These are phyloP conservation scores for Malus sieversii DNA, from an alignment of 306 rosid genomes.

Conservation along the genomic window DNA sequence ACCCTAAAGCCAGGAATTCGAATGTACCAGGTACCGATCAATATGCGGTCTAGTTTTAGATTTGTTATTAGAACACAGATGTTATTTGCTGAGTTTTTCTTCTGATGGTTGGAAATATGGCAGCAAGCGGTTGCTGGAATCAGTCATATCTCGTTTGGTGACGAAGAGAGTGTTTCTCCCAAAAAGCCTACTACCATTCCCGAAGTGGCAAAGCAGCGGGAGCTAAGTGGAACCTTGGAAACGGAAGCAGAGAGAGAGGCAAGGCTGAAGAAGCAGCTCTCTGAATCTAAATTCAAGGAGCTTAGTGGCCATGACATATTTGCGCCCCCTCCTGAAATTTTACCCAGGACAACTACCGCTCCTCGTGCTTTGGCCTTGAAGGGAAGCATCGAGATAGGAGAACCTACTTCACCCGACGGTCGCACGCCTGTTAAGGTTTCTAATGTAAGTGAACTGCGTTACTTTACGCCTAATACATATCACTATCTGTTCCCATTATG, in stretches of 20 bases:
- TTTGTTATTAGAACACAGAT: neutral
- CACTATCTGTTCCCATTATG: neutral
- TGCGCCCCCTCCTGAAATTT: constrained; percentile 95
- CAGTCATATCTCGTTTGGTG: constrained; percentile 91
- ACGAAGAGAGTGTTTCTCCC: constrained; percentile 68
- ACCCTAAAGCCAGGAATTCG: constrained; percentile 64
- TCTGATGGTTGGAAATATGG: constrained; percentile 19
- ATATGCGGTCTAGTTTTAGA: neutral
- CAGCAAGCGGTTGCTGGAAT: constrained; percentile 87
- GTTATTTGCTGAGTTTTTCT: constrained; percentile 12
- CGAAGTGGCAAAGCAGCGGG: constrained; percentile 98
- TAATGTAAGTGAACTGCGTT: constrained; percentile 25
- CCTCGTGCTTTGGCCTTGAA: constrained; percentile 58
- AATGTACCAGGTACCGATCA: constrained; percentile 75
- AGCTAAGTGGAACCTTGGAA: constrained; percentile 84
- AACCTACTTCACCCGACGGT: constrained; percentile 39
- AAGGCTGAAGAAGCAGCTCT: constrained; percentile 70
- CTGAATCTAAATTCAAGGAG: constrained; percentile 90
- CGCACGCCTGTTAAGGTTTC: constrained; percentile 28
- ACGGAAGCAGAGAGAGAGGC: constrained; percentile 71
- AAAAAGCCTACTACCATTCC: constrained; percentile 66
- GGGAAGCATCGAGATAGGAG: constrained; percentile 87
- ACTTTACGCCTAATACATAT: neutral
- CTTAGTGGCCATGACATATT: constrained; percentile 90
- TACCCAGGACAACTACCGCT: constrained; percentile 68